phyloP scores from a whole-genome alignment of 768 basidiomycete genomes.

The Russula compacta region DNA sequence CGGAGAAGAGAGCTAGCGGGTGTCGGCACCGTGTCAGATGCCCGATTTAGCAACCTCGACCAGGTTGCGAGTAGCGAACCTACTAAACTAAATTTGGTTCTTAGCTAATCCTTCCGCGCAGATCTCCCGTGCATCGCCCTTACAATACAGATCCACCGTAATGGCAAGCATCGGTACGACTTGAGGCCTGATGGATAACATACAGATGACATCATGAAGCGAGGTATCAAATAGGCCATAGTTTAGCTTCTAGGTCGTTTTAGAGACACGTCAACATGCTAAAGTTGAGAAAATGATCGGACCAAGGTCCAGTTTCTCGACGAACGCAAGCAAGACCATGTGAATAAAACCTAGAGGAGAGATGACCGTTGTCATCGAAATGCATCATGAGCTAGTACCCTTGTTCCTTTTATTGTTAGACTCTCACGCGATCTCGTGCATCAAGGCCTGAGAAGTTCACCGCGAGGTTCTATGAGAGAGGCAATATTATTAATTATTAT shows the following conservation, averaged over 20 bases:
- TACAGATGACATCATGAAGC: background rate
- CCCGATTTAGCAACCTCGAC: background rate
- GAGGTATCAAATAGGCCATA: background rate
- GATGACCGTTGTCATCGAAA: background rate
- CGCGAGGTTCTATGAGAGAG: background rate
- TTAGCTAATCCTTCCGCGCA: background rate
- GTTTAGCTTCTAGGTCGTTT: background rate
- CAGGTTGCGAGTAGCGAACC: background rate
- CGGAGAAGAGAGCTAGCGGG: background rate
- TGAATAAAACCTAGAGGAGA: background rate
- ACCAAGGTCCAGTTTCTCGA: background rate
- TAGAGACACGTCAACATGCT: background rate
- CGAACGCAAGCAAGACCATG: background rate
- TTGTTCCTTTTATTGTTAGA: constrained; percentile 2
- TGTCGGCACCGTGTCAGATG: background rate
- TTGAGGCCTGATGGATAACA: background rate
- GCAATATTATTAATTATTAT: no score
- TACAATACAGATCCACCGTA: background rate
- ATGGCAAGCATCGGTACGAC: background rate
- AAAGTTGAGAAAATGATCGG: background rate
- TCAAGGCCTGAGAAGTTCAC: background rate
- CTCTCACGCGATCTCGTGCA: background rate
- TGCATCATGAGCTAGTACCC: background rate
- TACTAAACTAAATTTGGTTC: background rate
- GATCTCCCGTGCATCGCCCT: background rate